Percentiles rank a stretch among this genome's conserved stretches.
Evolutionary conservation across 306 rosid genomes (phyloP).

Genomic region (Prunus davidiana): DNA sequence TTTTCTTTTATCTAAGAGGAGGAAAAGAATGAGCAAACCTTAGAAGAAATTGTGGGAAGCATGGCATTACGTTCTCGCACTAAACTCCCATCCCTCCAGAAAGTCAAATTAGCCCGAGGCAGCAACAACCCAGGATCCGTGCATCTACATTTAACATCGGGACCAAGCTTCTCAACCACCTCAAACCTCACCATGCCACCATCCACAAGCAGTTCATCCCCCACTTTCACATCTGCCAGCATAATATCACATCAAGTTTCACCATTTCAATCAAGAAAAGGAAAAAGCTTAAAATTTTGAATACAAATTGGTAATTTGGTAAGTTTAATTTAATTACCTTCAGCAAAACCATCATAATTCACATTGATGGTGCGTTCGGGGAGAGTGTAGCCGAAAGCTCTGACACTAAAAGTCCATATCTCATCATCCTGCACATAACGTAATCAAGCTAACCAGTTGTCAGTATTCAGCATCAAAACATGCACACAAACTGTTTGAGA

Average conservation of each 20-base stretch:
- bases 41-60: conserved; percentile 97
- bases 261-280: conserved; percentile 8
- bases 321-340: conserved; percentile 39
- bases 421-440: conserved; percentile 69
- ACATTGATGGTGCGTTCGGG: conserved; percentile 86
- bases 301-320: not conserved
- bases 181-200: conserved; percentile 99
- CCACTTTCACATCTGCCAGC: conserved; percentile 71
- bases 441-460: not conserved
- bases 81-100: conserved; percentile 95
- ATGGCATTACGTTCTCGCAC: conserved; percentile 91
- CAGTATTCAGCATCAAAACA: not conserved
- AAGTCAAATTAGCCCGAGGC: conserved; percentile 96
- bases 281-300: not conserved
- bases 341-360: conserved; percentile 91
- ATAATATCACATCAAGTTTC: conserved; percentile 20
- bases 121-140: conserved; percentile 96
- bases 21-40: conserved; percentile 44
- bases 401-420: conserved; percentile 93
- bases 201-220: conserved; percentile 95
- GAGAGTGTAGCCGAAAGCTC: conserved; percentile 76
- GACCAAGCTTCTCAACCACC: conserved; percentile 91
- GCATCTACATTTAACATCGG: conserved; percentile 90
- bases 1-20: not conserved
- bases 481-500: not conserved